phyloP scores from a whole-genome alignment of 495 filamentous ascomycete species.

The Penicillium steckii region DNA sequence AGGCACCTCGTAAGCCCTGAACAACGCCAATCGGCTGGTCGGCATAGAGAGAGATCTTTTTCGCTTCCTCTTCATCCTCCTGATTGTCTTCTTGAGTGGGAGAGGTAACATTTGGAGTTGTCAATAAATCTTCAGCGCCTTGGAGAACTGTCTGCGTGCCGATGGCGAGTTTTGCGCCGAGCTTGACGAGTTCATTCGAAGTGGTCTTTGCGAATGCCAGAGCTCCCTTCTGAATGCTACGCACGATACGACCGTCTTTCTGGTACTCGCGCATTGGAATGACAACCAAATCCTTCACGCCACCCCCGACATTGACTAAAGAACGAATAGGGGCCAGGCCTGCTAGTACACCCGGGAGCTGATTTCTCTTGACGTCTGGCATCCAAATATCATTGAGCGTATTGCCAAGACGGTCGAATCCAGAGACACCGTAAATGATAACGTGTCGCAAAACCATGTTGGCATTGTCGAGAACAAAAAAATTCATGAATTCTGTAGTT shows the following conservation, averaged over 20 bases:
- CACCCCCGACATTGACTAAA: conserved; percentile 84
- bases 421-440: conserved; percentile 88
- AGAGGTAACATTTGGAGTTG: conserved; percentile 33
- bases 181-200: conserved; percentile 82
- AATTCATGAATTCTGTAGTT: conserved; percentile 99
- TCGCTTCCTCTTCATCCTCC: conserved; percentile 61
- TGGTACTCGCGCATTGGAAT: conserved; percentile 89
- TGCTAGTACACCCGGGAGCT: conserved; percentile 84
- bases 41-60: conserved; percentile 84
- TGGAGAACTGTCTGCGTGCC: conserved; percentile 91
- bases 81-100: conserved; percentile 56
- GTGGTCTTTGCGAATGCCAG: conserved; percentile 88
- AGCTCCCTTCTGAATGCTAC: conserved; percentile 88
- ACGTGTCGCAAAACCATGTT: conserved; percentile 84
- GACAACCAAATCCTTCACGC: conserved; percentile 80
- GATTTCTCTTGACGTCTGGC: conserved; percentile 86
- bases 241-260: conserved; percentile 89
- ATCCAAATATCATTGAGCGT: conserved; percentile 96
- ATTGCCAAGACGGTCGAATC: conserved; percentile 83
- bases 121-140: conserved; percentile 78
- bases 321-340: conserved; percentile 88
- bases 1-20: conserved; percentile 81
- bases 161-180: conserved; percentile 92
- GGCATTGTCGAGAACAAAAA: conserved; percentile 85
- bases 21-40: conserved; percentile 86